Evolutionary conservation across 2,329 filamentous ascomycete species (phyloP).

Genomic region (Penicillium sp.): DNA sequence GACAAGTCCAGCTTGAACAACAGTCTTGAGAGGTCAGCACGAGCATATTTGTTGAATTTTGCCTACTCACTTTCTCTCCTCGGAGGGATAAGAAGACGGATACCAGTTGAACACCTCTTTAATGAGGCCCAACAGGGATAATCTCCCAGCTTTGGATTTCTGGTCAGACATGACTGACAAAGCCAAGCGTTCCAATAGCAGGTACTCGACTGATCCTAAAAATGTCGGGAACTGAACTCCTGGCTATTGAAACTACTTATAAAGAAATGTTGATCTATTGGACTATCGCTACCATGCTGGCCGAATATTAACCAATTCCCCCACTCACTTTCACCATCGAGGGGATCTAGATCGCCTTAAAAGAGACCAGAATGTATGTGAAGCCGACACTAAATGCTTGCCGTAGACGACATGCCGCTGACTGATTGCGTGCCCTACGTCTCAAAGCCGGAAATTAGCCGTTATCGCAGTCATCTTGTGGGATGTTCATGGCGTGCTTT

Average conservation of each 20-base stretch:
- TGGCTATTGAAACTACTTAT: background rate
- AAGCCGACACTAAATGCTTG: background rate
- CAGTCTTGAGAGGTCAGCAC: slow-evolving; percentile 19
- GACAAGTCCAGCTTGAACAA: slow-evolving; percentile 36
- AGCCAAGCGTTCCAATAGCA: background rate
- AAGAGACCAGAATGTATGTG: background rate
- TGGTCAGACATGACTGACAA: slow-evolving; percentile 18
- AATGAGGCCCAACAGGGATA: slow-evolving; percentile 20
- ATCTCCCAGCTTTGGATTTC: slow-evolving; percentile 4
- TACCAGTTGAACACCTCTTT: slow-evolving; percentile 40
- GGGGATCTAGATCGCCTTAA: background rate
- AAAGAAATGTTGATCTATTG: background rate
- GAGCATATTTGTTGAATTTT: background rate
- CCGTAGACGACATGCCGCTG: slow-evolving; percentile 15
- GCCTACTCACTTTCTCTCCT: slow-evolving; percentile 31
- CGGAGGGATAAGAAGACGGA: slow-evolving; percentile 29
- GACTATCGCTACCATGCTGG: background rate
- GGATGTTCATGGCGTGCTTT: slow-evolving; percentile 28
- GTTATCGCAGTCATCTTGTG: slow-evolving; percentile 12
- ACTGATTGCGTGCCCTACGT: slow-evolving; percentile 26
- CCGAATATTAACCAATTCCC: slow-evolving; percentile 11
- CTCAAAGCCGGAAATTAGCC: slow-evolving; percentile 5
- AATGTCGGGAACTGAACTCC: background rate
- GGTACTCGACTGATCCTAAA: background rate
- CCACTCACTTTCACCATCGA: slow-evolving; percentile 21